A percentile compares a stretch with the other conserved stretches of the same genome.
These are phyloP conservation scores for Dothiorella sarmentorum DNA, from an alignment of 2,329 filamentous ascomycete species.

Conservation along the genomic window DNA sequence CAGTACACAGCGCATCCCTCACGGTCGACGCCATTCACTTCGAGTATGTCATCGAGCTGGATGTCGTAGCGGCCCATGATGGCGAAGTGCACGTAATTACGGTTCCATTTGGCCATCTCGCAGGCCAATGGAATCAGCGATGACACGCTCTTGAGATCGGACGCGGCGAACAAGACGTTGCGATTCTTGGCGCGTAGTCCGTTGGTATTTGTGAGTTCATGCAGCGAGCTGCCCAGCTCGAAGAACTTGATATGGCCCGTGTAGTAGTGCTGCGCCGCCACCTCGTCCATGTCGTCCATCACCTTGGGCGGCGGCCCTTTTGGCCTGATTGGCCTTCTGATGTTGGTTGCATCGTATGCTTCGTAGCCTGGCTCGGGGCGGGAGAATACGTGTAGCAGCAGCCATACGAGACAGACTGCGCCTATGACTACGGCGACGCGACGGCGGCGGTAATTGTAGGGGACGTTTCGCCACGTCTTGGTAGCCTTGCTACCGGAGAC, in stretches of 20 bases:
- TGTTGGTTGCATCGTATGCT: not conserved
- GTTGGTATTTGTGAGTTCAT: conserved; percentile 53
- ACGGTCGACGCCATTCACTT: conserved; percentile 74
- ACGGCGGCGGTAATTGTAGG: conserved; percentile 47
- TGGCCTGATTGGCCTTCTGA: conserved; percentile 19
- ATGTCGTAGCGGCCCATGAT: conserved; percentile 73
- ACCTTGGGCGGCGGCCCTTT: conserved; percentile 25
- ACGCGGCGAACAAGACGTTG: conserved; percentile 76
- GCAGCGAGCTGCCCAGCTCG: conserved; percentile 61
- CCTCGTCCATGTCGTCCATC: conserved; percentile 22
- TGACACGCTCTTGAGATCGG: conserved; percentile 69
- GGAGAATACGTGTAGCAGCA: conserved; percentile 58
- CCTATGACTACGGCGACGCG: conserved; percentile 42
- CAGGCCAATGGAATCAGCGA: conserved; percentile 78
- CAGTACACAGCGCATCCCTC: conserved; percentile 60
- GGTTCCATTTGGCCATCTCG: conserved; percentile 68
- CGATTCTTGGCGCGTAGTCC: conserved; percentile 55
- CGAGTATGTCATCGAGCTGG: conserved; percentile 63
- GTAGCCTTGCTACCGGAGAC: conserved; percentile 38
- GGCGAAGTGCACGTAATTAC: conserved; percentile 77
- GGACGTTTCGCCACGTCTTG: conserved; percentile 27
- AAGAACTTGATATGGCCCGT: conserved; percentile 69
- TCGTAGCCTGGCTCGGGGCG: conserved; percentile 8
- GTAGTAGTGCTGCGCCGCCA: conserved; percentile 50
- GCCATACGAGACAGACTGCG: conserved; percentile 52